These are phyloP conservation scores for Thelephora aurantiotincta DNA, from an alignment of 768 basidiomycete species.

Conservation along the genomic window DNA sequence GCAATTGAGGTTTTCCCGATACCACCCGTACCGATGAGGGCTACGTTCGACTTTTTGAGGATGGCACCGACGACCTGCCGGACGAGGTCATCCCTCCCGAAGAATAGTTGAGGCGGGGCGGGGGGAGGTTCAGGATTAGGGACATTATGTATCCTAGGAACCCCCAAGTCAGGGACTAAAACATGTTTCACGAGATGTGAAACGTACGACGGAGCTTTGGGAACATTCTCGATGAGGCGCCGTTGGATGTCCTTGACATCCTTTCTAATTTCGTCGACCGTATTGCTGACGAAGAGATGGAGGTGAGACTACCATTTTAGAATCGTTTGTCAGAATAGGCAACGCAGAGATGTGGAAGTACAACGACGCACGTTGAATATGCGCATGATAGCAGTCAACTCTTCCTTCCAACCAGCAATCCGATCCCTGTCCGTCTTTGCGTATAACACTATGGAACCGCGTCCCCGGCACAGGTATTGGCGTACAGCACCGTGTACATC, in stretches of 20 bases:
- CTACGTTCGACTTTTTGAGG: neutral
- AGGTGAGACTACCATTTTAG: neutral
- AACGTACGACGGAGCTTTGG: neutral
- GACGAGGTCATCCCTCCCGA: neutral
- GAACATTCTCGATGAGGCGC: neutral
- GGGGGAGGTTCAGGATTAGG: neutral
- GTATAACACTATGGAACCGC: neutral
- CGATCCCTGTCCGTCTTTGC: neutral
- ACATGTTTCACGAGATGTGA: no score
- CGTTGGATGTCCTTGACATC: neutral
- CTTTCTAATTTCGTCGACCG: neutral
- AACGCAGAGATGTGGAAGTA: neutral
- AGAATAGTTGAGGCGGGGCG: neutral
- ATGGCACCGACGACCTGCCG: neutral
- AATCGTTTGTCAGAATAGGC: neutral
- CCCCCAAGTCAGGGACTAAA: neutral
- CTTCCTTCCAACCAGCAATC: neutral
- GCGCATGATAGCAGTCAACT: neutral
- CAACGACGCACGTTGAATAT: neutral
- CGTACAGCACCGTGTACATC: neutral
- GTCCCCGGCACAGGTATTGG: neutral
- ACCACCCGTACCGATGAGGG: constrained; percentile 4
- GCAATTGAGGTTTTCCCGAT: constrained; percentile 8
- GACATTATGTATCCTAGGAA: neutral
- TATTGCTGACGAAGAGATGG: neutral